A percentile compares a stretch with the other conserved stretches of the same genome.
Evolutionary conservation across 805 yeast genomes (phyloP).

Genomic region (Pichia cabralensis): DNA sequence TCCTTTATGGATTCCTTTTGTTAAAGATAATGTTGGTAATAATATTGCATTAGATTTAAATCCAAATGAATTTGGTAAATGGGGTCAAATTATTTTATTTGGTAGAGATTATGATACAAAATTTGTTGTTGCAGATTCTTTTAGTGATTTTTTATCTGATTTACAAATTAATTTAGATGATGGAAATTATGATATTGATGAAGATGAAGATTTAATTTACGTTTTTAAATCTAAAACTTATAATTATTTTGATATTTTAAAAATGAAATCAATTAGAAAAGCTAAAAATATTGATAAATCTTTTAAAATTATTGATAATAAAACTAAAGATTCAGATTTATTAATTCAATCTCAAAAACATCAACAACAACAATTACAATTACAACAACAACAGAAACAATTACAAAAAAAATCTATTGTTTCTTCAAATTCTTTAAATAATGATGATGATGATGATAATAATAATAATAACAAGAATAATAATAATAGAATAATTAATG

Average conservation of each 20-base stretch:
- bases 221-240: conserved; percentile 31
- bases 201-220: conserved; percentile 44
- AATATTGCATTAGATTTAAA: conserved; percentile 85
- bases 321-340: conserved; percentile 9
- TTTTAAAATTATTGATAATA: conserved; percentile 7
- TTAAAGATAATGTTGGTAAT: conserved; percentile 84
- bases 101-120: conserved; percentile 93
- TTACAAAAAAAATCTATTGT: background rate
- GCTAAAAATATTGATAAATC: conserved; percentile 8
- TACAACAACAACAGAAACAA: background rate
- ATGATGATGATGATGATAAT: background rate
- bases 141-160: conserved; percentile 78
- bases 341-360: conserved; percentile 6
- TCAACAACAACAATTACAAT: background rate
- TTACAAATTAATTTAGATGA: conserved; percentile 82
- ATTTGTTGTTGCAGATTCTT: conserved; percentile 73
- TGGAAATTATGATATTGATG: conserved; percentile 69
- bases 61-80: conserved; percentile 66
- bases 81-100: conserved; percentile 88
- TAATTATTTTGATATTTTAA: conserved; percentile 61
- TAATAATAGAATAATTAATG: background rate
- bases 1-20: conserved; percentile 84
- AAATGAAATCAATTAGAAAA: conserved; percentile 43
- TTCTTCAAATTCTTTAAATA: background rate
- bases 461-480: background rate